Percentiles rank a stretch among this genome's conserved stretches.
Conservation (phyloP, 306 rosid genomes). For the Pyrus bretschneideri region DNA sequence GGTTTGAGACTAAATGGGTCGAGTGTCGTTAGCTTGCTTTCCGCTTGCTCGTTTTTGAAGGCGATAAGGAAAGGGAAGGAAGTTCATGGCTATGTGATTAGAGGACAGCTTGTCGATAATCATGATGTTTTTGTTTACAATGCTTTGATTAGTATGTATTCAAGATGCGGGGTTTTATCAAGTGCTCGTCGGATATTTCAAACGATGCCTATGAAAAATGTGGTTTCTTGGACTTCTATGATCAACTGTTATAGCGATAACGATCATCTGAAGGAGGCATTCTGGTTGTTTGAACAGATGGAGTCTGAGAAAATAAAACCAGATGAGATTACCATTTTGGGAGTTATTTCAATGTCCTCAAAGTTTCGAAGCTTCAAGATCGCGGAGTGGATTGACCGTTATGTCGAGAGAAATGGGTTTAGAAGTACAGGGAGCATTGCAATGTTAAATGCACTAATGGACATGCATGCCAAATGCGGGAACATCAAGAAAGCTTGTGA, state of each 20-base stretch:
- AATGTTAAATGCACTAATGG: slow-evolving; percentile 10
- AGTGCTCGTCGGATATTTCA: background rate
- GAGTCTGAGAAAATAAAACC: background rate
- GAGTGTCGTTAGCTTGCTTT: slow-evolving; percentile 3
- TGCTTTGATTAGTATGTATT: slow-evolving; percentile 7
- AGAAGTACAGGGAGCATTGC: background rate
- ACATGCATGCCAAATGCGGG: slow-evolving; percentile 15
- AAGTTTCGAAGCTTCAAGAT: background rate
- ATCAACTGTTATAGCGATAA: background rate
- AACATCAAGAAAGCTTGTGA: slow-evolving; percentile 9
- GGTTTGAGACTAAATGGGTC: slow-evolving; percentile 1
- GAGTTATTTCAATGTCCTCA: background rate
- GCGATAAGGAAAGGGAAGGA: background rate
- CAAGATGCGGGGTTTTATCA: background rate
- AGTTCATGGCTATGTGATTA: slow-evolving; percentile 4
- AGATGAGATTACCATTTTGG: slow-evolving; percentile 8
- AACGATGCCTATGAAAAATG: slow-evolving; percentile 1
- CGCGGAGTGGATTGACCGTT: slow-evolving; percentile 2
- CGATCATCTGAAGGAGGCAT: background rate
- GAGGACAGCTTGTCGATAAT: background rate
- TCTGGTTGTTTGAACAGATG: background rate
- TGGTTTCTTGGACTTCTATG: slow-evolving; percentile 17
- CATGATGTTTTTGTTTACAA: slow-evolving; percentile 8
- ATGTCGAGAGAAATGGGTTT: background rate
- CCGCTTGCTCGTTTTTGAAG: background rate